phyloP scores from a whole-genome alignment of 1,284 basidiomycete genomes.

The Cryptococcus deneoformans region DNA sequence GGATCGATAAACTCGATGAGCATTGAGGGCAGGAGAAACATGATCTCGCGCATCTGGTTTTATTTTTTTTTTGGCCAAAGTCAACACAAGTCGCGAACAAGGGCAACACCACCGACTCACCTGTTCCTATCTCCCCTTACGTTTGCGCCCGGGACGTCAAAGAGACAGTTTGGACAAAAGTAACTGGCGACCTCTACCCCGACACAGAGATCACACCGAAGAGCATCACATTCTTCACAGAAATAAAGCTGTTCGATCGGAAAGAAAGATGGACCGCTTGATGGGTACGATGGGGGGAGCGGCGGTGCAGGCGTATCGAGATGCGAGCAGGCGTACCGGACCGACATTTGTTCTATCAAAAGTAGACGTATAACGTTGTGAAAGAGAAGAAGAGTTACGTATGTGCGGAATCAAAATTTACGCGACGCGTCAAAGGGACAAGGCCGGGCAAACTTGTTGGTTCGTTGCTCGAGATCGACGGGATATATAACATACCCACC shows the following conservation, averaged over 20 bases:
- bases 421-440: constrained; percentile 6
- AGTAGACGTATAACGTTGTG: not conserved
- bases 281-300: constrained; percentile 69
- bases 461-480: not conserved
- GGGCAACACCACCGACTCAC: constrained; percentile 47
- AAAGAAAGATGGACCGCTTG: constrained; percentile 76
- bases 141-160: constrained; percentile 95
- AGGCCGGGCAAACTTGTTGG: not conserved
- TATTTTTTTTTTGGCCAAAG: too few species aligned
- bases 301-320: constrained; percentile 49
- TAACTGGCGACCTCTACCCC: constrained; percentile 91
- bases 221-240: constrained; percentile 96
- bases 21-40: constrained; percentile 97
- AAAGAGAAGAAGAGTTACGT: not conserved
- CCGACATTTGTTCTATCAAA: constrained; percentile 17
- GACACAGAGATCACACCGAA: constrained; percentile 90
- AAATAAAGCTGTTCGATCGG: constrained; percentile 85
- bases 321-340: constrained; percentile 50
- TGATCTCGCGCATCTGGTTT: constrained; percentile 83
- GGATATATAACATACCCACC: too few species aligned
- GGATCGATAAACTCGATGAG: constrained; percentile 78
- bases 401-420: constrained; percentile 2
- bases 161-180: constrained; percentile 97
- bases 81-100: not conserved
- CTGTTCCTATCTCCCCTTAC: constrained; percentile 94